Conservation (phyloP, 1,139 yeast genomes). For the Taiozyma sp. region DNA sequence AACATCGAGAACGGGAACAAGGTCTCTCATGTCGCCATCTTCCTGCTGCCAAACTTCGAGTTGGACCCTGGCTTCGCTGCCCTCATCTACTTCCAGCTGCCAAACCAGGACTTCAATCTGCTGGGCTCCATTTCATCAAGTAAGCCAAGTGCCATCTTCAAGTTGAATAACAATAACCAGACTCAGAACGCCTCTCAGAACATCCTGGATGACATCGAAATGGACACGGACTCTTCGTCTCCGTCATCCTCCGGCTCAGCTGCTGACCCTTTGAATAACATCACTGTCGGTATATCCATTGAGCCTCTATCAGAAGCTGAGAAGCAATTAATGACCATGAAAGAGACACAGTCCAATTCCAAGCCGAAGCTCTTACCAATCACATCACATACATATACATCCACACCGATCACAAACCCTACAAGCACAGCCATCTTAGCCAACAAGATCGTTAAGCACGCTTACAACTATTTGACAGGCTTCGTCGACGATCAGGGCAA, state of each 20-base stretch:
- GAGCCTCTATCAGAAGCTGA: constrained; percentile 68
- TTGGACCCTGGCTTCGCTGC: constrained; percentile 74
- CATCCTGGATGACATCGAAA: constrained; percentile 34
- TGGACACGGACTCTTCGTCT: constrained; percentile 25
- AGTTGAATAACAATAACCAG: constrained; percentile 44
- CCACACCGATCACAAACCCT: constrained; percentile 22
- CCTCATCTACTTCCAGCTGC: constrained; percentile 81
- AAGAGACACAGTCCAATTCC: constrained; percentile 25
- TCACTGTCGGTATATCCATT: constrained; percentile 82
- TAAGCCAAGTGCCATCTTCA: constrained; percentile 91
- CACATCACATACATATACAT: constrained; percentile 21
- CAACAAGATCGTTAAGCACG: constrained; percentile 83
- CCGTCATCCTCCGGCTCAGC: constrained; percentile 18
- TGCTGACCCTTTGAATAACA: constrained; percentile 20
- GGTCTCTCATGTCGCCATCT: constrained; percentile 69
- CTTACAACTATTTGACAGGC: constrained; percentile 84
- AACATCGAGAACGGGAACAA: constrained; percentile 55
- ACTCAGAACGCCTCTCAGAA: constrained; percentile 16
- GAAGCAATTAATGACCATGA: constrained; percentile 36
- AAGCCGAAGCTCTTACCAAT: constrained; percentile 3
- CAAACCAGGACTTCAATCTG: constrained; percentile 67
- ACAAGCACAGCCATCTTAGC: constrained; percentile 47
- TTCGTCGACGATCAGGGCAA: constrained; percentile 73
- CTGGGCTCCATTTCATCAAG: constrained; percentile 68
- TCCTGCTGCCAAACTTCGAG: constrained; percentile 61